phyloP scores from a whole-genome alignment of 371 early-diverging fungal genomes.

The Lichtheimia hyalospora region DNA sequence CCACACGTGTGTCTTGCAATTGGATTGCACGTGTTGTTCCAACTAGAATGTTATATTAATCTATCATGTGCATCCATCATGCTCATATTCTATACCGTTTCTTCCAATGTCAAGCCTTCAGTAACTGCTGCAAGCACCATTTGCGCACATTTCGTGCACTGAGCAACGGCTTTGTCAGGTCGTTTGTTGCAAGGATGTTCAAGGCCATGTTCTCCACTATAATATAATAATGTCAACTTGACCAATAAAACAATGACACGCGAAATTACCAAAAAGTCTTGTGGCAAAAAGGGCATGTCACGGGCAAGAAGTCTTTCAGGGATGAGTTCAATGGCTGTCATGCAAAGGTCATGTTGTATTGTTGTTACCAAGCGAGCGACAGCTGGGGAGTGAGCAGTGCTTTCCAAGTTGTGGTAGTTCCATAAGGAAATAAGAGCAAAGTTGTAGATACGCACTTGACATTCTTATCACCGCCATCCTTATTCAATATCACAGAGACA shows the following conservation, averaged over 20 bases:
- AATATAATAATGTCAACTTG: background rate
- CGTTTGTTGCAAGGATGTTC: background rate
- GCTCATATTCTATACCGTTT: background rate
- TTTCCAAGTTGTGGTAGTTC: constrained; percentile 8
- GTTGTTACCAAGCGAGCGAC: background rate
- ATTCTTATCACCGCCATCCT: too few relatives aligned
- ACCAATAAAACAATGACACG: background rate
- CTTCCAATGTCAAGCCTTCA: background rate
- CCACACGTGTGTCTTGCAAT: background rate
- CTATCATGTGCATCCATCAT: too few relatives aligned
- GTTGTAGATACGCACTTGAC: background rate
- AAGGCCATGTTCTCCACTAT: background rate
- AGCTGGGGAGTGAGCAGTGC: constrained; percentile 4
- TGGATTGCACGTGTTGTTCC: background rate
- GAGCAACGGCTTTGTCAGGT: background rate
- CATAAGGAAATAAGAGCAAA: background rate
- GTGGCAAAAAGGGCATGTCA: constrained; percentile 8
- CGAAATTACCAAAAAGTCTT: constrained; percentile 5
- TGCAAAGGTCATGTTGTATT: background rate
- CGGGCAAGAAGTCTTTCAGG: constrained; percentile 7
- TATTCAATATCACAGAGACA: background rate
- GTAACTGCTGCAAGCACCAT: background rate
- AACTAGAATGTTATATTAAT: background rate
- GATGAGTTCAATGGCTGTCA: background rate
- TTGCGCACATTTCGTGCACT: background rate